These are phyloP conservation scores for Candida sithepensis DNA, from an alignment of 805 yeast species.

Conservation along the genomic window DNA sequence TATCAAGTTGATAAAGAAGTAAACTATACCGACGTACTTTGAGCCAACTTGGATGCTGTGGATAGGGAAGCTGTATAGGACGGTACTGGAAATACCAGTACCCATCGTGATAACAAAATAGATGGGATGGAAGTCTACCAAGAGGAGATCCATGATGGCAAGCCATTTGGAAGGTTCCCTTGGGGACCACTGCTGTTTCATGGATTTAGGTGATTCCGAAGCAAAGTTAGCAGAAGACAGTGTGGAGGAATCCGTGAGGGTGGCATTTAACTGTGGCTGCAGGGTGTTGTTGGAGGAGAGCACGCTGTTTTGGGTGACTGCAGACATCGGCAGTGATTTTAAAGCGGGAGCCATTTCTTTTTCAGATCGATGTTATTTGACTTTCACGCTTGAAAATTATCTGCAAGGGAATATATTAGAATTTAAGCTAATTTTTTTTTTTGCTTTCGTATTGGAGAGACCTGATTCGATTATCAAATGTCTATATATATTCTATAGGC, in stretches of 20 bases:
- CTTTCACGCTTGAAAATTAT: too few relatives aligned
- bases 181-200: neutral
- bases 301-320: neutral
- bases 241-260: neutral
- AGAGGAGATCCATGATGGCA: constrained; percentile 9
- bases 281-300: neutral
- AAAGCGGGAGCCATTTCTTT: too few relatives aligned
- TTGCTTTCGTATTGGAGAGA: too few relatives aligned
- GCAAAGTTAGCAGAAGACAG: neutral
- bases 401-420: too few relatives aligned
- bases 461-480: too few relatives aligned
- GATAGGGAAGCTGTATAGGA: constrained; percentile 66
- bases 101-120: constrained; percentile 85
- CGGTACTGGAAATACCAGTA: constrained; percentile 64
- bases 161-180: neutral
- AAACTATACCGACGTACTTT: constrained; percentile 47
- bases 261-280: neutral
- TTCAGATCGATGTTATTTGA: too few relatives aligned
- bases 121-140: constrained; percentile 42
- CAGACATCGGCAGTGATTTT: neutral
- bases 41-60: constrained; percentile 34
- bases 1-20: constrained; percentile 57
- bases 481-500: too few relatives aligned
- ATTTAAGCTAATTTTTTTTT: too few relatives aligned
- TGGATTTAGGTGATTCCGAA: too few relatives aligned